Base-by-base conservation (phyloP, 768 basidiomycete genomes). In the Pleurotus ostreatus region DNA sequence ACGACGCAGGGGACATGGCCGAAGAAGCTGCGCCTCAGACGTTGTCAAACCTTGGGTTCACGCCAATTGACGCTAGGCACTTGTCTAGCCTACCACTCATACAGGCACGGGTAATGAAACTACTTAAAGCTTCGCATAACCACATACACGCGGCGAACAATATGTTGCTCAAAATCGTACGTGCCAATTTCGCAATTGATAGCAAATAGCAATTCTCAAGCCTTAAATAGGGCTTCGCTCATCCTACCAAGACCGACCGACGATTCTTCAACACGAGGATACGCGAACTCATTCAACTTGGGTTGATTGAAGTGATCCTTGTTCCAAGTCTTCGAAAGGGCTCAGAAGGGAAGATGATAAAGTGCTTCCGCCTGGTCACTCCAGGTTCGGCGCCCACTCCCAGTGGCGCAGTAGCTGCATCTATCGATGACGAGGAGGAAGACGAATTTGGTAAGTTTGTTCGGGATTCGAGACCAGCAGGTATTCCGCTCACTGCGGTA, bases 211-310 rank as follows among this genome's bases (percentile, higher is more conserved):
- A 47, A 51, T 62, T 40, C 30, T 44, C 45, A 7, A n/a, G 13
- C 11, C 52, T 41, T 52, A 4, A 34, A 3, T 56, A 94, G 91
- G 92, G 92, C 2, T 91, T 91, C 66, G 62, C 74, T 18, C 84
- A 85, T 65, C 89, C 89, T 30, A 84, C 80, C 4, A 89, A 85
- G 68, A 82, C 82, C 3, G 86, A 92, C 61, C 81, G 92, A n/a
- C 82, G 92, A 12, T 91, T 92, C 63, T 92, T 94, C 66, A 83
- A 85, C 64, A 82, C 79, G 37, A 78, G 91, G 44, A 73, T 94
- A 40, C 81, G 84, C 2, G 89, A 88, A 61, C 74, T 94, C 62
- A 79, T 89, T 16, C 80, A 83, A 52, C 81, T 87, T 64, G 84
- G 89, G 5, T 63, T 89, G 39, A 79, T 94, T 37, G 92, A 94